Base-by-base conservation (phyloP, 2,329 filamentous ascomycete species). In the Cryphonectria nitschkei region DNA sequence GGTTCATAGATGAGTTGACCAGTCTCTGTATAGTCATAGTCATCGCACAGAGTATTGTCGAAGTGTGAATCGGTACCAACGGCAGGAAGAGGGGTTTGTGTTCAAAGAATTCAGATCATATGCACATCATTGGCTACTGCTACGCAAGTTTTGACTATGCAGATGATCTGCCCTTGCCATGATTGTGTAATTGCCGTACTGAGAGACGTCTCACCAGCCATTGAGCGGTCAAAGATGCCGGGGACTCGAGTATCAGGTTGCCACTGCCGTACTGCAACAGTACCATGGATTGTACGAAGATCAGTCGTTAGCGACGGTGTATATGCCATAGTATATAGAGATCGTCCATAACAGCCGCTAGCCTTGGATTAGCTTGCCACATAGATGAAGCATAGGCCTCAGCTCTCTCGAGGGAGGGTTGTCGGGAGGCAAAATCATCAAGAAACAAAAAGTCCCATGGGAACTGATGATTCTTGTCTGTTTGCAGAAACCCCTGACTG, bases 201-300 rank as follows among this genome's bases (percentile, higher is more conserved):
- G n/a, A 52, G 6, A 16, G 13, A 29, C 52, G 26, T 56, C 26
- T 56, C 52, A 58, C 14, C 13, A 58, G 9, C 54, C n/a, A 56
- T 56, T 29, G 52, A 56, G 52, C n/a, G 52, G 52, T 56, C 52
- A 56, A 56, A 29, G 52, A 56, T 56, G 52, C 26, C 52, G n/a
- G 22, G 46, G 52, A 56, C 52, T 56, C 52, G 54, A 58, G 54
- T 29, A 32, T 29, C 26, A 19, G 26, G 14, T 58, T 34, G 54
- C 54, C 54, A 58, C 54, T 56, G 26, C 52, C 52, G 52, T 16
- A 56, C 13, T 29, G 26, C 52, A 56, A 56, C 54, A 4, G 29
- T 32, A 34, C 29, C 54, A 58, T 58, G 26, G 54, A 2, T 58
- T 8, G 29, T 58, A 34, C 29, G 54, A 58, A 34, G 52, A 56